Percentiles rank a stretch among this genome's conserved stretches.
phyloP scores from a whole-genome alignment of 495 filamentous ascomycete genomes.

The Massariosphaeria phaeospora region DNA sequence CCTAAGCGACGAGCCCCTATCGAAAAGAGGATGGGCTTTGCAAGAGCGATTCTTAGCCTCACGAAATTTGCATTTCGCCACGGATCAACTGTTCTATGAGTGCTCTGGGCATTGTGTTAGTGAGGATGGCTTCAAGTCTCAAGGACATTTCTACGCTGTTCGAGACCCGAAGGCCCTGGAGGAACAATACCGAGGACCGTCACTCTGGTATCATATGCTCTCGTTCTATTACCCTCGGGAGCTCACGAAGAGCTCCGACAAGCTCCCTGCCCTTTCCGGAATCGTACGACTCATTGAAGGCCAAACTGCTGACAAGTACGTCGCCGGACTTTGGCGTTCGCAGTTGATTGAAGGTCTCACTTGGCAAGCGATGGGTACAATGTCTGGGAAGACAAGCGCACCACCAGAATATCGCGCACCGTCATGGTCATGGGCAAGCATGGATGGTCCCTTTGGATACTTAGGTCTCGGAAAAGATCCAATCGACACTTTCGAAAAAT shows the following conservation, averaged over 20 bases:
- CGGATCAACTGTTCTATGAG: slow-evolving; percentile 5
- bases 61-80: slow-evolving; percentile 8
- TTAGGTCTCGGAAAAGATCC: slow-evolving; percentile 2
- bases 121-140: neutral
- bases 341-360: neutral
- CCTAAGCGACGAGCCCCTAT: neutral
- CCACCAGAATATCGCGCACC: slow-evolving; percentile 7
- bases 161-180: neutral
- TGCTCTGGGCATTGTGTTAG: no score
- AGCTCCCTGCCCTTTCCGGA: slow-evolving; percentile 1
- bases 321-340: slow-evolving; percentile 6
- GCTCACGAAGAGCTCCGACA: slow-evolving; percentile 4
- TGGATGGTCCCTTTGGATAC: slow-evolving; percentile 9
- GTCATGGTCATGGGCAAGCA: slow-evolving; percentile 16
- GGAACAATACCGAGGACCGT: neutral
- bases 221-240: neutral
- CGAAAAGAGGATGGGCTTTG: slow-evolving; percentile 6
- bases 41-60: slow-evolving; percentile 12
- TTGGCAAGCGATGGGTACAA: slow-evolving; percentile 8
- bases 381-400: neutral
- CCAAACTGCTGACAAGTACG: neutral
- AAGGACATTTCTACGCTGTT: neutral
- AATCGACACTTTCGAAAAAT: neutral
- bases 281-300: neutral
- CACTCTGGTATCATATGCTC: neutral